Conservation (phyloP, 176 grass and related monocot species). For the Stipa capillata region DNA sequence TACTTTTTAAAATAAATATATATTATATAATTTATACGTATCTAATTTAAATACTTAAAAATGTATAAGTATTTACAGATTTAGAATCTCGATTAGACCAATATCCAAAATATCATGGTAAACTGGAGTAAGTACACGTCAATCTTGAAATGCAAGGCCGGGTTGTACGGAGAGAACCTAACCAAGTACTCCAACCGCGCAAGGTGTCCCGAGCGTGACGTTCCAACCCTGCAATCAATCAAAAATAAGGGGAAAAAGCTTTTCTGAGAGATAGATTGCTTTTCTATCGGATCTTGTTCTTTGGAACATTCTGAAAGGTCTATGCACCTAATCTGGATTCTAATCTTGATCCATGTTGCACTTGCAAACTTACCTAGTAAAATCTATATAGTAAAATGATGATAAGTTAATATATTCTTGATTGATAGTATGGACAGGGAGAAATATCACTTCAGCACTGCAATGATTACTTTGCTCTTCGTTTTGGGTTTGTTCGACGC, state of each 20-base stretch:
- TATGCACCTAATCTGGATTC: background rate
- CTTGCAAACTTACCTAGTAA: background rate
- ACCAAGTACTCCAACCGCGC: too few species aligned
- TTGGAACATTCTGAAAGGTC: background rate
- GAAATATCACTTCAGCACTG: background rate
- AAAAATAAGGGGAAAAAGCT: background rate
- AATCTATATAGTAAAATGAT: background rate
- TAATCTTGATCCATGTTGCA: background rate
- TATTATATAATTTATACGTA: too few species aligned
- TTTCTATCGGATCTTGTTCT: conserved; percentile 11
- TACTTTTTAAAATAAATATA: too few species aligned
- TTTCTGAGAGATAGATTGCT: background rate
- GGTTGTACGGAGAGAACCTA: too few species aligned
- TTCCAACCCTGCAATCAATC: background rate
- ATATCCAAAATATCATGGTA: too few species aligned
- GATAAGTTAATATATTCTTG: background rate
- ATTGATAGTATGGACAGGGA: background rate
- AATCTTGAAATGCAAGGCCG: too few species aligned
- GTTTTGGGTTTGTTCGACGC: background rate
- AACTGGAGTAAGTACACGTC: too few species aligned
- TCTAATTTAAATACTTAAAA: too few species aligned
- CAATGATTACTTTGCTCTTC: background rate
- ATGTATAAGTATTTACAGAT: too few species aligned
- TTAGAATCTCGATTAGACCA: too few species aligned
- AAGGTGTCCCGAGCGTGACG: background rate